A percentile compares a stretch with the other conserved stretches of the same genome.
Conservation (phyloP, 768 basidiomycete species). For the Hemileccinum rubropunctum region DNA sequence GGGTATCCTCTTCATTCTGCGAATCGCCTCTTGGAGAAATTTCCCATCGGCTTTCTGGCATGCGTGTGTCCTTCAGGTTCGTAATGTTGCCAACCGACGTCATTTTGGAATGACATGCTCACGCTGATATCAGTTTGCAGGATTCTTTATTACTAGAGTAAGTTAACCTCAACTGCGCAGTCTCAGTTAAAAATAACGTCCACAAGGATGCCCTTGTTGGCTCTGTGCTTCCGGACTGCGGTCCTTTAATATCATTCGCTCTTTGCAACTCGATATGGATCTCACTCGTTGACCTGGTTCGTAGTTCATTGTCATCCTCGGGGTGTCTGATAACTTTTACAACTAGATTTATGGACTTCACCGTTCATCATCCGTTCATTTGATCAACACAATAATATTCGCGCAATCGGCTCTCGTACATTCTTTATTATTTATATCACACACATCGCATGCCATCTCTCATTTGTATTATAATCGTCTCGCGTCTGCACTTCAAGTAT, state of each 20-base stretch:
- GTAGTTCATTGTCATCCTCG: background rate
- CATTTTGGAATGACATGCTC: background rate
- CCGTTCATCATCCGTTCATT: conserved; percentile 13
- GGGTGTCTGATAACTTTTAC: background rate
- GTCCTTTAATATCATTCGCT: conserved; percentile 15
- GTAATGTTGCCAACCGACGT: conserved; percentile 2
- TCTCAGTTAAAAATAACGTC: background rate
- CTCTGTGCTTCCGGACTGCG: background rate
- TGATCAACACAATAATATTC: conserved; percentile 26
- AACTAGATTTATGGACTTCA: conserved; percentile 24
- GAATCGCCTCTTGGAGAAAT: conserved; percentile 16
- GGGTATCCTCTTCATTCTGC: conserved; percentile 18
- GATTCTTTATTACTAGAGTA: conserved; percentile 31
- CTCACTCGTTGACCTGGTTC: conserved; percentile 24
- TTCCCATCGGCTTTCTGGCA: conserved; percentile 30
- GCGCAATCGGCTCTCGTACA: conserved; percentile 19
- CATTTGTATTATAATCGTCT: conserved; percentile 6
- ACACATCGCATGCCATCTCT: conserved; percentile 3
- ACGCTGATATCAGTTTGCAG: conserved; percentile 27
- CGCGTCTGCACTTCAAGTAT: conserved; percentile 6
- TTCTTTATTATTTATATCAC: conserved; percentile 10
- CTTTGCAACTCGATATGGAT: conserved; percentile 22
- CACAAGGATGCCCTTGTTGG: conserved; percentile 21
- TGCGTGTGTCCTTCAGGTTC: conserved; percentile 34
- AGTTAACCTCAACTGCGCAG: background rate